Evolutionary conservation across 371 early-diverging fungal genomes (phyloP).

Genomic region (Mucor plumbeus): DNA sequence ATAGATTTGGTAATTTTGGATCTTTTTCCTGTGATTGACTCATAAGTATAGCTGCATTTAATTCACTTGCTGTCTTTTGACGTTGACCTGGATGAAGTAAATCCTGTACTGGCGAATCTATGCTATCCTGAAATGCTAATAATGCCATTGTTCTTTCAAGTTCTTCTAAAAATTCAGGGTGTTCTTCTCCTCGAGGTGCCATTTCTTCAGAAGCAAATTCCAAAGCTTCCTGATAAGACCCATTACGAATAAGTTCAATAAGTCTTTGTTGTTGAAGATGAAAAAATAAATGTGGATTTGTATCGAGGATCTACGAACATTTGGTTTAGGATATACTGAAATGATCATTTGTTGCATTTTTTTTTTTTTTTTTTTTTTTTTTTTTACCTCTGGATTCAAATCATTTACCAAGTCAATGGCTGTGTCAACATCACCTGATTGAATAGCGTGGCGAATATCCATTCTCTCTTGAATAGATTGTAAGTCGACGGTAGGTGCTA

Average conservation of each 20-base stretch:
- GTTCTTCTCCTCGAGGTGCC: constrained; percentile 94
- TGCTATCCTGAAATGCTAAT: constrained; percentile 83
- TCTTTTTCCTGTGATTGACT: constrained; percentile 93
- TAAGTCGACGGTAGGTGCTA: constrained; percentile 80
- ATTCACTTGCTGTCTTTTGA: constrained; percentile 91
- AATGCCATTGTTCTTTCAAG: constrained; percentile 95
- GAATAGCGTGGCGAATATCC: constrained; percentile 92
- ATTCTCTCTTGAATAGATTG: constrained; percentile 93
- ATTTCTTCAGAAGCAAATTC: constrained; percentile 97
- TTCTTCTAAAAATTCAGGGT: constrained; percentile 93
- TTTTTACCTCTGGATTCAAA: constrained; percentile 90
- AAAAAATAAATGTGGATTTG: constrained; percentile 92
- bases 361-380: background rate
- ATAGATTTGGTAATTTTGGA: constrained; percentile 87
- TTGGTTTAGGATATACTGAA: background rate
- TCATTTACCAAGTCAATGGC: constrained; percentile 96
- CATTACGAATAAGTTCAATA: constrained; percentile 91
- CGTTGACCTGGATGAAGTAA: constrained; percentile 87
- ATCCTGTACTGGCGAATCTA: constrained; percentile 76
- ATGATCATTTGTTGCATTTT: background rate
- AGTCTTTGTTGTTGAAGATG: constrained; percentile 95
- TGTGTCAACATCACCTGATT: constrained; percentile 87
- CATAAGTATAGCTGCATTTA: constrained; percentile 91
- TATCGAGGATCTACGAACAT: constrained; percentile 83
- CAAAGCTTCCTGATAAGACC: constrained; percentile 81